phyloP scores from a whole-genome alignment of 768 basidiomycete genomes.

The Macrolepiota albuminosa region DNA sequence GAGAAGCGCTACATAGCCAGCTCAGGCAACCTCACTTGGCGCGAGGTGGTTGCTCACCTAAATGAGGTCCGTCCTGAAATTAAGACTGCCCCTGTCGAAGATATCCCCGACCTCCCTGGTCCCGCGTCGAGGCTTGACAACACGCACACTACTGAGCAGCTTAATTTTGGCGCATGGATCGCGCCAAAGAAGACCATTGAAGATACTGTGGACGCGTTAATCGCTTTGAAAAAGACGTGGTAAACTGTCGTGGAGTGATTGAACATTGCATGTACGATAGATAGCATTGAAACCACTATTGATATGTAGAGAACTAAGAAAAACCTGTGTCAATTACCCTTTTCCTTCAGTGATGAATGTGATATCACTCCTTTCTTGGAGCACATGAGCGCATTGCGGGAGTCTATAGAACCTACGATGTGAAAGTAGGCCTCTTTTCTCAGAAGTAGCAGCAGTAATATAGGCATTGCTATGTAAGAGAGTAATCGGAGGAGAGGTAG shows the following conservation, averaged over 20 bases:
- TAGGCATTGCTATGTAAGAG: too few species aligned
- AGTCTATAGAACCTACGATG: too few species aligned
- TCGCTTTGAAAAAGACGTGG: conserved; percentile 23
- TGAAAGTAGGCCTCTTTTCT: too few species aligned
- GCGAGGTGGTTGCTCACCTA: conserved; percentile 22
- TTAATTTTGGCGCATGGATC: conserved; percentile 22
- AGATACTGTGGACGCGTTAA: conserved; percentile 22
- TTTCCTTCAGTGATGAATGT: not conserved
- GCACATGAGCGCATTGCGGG: not conserved
- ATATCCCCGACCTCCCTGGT: conserved; percentile 18
- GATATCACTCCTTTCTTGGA: not conserved
- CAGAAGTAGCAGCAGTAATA: too few species aligned
- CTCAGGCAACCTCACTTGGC: conserved; percentile 24
- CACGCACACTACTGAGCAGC: conserved; percentile 20
- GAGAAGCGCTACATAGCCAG: conserved; percentile 28
- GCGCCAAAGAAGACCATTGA: conserved; percentile 22
- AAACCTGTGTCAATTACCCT: not conserved
- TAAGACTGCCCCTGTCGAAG: conserved; percentile 7
- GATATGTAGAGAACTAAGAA: not conserved
- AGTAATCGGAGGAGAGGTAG: too few species aligned
- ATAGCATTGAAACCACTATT: not conserved
- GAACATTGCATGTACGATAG: not conserved
- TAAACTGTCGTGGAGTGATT: not conserved
- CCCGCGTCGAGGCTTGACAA: conserved; percentile 21
- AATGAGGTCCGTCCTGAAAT: conserved; percentile 20